These are phyloP conservation scores for Exsudoporus floridanus DNA, from an alignment of 1,284 basidiomycete genomes.

Conservation along the genomic window DNA sequence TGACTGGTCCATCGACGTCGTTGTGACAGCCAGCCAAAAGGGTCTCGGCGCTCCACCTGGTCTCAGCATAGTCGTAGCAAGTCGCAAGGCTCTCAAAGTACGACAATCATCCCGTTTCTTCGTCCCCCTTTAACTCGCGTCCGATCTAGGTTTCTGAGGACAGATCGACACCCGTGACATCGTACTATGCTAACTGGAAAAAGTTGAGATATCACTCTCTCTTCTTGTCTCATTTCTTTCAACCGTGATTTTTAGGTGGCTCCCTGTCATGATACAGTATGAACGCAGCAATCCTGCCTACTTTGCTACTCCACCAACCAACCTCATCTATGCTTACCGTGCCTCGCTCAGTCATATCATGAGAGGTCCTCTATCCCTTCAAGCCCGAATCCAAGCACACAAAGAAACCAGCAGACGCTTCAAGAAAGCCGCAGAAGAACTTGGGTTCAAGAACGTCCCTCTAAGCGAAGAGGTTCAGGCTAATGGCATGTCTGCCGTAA, in stretches of 20 bases:
- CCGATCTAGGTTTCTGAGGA: conserved; percentile 59
- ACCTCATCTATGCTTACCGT: conserved; percentile 91
- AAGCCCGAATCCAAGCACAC: conserved; percentile 82
- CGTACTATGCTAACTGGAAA: conserved; percentile 91
- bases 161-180: conserved; percentile 68
- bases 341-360: conserved; percentile 77
- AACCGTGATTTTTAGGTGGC: conserved; percentile 57
- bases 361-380: conserved; percentile 58
- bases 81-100: conserved; percentile 76
- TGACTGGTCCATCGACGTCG: conserved; percentile 90
- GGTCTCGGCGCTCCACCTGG: conserved; percentile 96
- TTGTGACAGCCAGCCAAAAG: conserved; percentile 92
- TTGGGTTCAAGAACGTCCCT: conserved; percentile 79
- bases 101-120: background rate
- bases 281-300: conserved; percentile 74
- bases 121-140: background rate
- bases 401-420: conserved; percentile 70
- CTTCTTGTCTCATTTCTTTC: background rate
- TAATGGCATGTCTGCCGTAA: conserved; percentile 89
- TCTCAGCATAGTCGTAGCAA: conserved; percentile 83
- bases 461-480: conserved; percentile 65
- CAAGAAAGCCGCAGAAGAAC: conserved; percentile 65
- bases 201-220: conserved; percentile 46
- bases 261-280: conserved; percentile 92
- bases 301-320: conserved; percentile 95